phyloP scores from a whole-genome alignment of 257 asterid genomes.

The Avicennia marina region DNA sequence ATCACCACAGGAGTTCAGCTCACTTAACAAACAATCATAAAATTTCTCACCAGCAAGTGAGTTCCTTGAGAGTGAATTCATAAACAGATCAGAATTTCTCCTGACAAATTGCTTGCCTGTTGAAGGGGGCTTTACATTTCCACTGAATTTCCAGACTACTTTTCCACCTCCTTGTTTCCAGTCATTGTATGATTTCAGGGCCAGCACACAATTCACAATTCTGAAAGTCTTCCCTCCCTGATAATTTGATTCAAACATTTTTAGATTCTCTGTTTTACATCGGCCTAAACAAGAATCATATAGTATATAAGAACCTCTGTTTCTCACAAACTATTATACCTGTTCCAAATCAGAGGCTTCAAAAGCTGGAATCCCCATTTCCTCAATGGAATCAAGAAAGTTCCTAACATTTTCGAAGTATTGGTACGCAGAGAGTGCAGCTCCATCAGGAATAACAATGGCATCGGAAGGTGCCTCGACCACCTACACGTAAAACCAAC shows the following conservation, averaged over 20 bases:
- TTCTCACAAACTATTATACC: slow-evolving; percentile 32
- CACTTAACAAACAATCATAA: slow-evolving; percentile 31
- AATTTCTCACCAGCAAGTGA: slow-evolving; percentile 43
- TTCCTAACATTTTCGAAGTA: slow-evolving; percentile 86
- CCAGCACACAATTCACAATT: slow-evolving; percentile 71
- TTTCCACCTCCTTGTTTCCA: slow-evolving; percentile 64
- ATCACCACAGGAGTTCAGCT: slow-evolving; percentile 28
- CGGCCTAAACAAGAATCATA: background rate
- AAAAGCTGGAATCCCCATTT: slow-evolving; percentile 75
- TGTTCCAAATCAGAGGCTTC: slow-evolving; percentile 20
- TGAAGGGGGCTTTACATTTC: slow-evolving; percentile 51
- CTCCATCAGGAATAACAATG: slow-evolving; percentile 67
- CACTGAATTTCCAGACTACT: slow-evolving; percentile 57
- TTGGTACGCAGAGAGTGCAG: slow-evolving; percentile 76
- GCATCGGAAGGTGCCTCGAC: slow-evolving; percentile 73
- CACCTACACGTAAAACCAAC: slow-evolving; percentile 42
- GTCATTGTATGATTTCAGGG: slow-evolving; percentile 54
- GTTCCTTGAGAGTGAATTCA: slow-evolving; percentile 56
- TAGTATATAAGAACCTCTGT: background rate
- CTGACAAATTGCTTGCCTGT: slow-evolving; percentile 47
- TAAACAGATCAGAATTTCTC: slow-evolving; percentile 55
- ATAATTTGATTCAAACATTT: slow-evolving; percentile 10
- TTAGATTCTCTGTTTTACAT: background rate
- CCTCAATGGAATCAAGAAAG: slow-evolving; percentile 63
- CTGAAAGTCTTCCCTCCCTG: slow-evolving; percentile 86